A percentile compares a stretch with the other conserved stretches of the same genome.
Conservation (phyloP, 441 rosid genomes). For the Metrosideros polymorpha region DNA sequence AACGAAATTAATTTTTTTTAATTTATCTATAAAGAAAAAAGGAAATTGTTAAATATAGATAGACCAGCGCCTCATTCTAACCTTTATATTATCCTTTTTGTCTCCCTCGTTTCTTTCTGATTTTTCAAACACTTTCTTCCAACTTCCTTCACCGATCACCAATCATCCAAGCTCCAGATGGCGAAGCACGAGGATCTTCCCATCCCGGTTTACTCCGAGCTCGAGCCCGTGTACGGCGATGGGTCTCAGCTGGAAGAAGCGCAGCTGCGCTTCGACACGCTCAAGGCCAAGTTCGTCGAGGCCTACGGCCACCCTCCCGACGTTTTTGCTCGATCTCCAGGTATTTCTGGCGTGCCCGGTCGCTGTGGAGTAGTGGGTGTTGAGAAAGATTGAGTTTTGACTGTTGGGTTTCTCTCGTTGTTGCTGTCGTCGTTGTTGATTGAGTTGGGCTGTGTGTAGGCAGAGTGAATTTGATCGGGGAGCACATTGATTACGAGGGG, state of each 20-base stretch:
- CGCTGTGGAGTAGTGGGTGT: background rate
- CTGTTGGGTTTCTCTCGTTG: background rate
- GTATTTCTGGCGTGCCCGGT: slow-evolving; percentile 10
- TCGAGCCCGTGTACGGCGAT: slow-evolving; percentile 59
- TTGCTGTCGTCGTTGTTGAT: background rate
- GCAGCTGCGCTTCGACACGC: slow-evolving; percentile 47
- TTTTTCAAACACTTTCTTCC: background rate
- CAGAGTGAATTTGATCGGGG: slow-evolving; percentile 94
- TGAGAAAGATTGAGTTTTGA: background rate
- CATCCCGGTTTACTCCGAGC: slow-evolving; percentile 48
- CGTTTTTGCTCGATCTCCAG: slow-evolving; percentile 81
- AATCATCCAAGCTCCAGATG: slow-evolving; percentile 18
- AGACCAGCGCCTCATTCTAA: no score
- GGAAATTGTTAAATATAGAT: no score
- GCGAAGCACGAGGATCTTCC: slow-evolving; percentile 62
- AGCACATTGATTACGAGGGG: slow-evolving; percentile 96
- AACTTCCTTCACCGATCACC: background rate
- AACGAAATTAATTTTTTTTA: no score
- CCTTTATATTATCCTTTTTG: background rate
- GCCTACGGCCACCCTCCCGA: slow-evolving; percentile 59
- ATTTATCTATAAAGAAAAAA: no score
- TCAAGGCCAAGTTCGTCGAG: slow-evolving; percentile 49
- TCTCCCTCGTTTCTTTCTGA: background rate
- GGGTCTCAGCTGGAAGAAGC: slow-evolving; percentile 81
- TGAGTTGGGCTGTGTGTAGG: slow-evolving; percentile 20